These are phyloP conservation scores for Penicillium decumbens DNA, from an alignment of 2,329 filamentous ascomycete genomes.

Conservation along the genomic window DNA sequence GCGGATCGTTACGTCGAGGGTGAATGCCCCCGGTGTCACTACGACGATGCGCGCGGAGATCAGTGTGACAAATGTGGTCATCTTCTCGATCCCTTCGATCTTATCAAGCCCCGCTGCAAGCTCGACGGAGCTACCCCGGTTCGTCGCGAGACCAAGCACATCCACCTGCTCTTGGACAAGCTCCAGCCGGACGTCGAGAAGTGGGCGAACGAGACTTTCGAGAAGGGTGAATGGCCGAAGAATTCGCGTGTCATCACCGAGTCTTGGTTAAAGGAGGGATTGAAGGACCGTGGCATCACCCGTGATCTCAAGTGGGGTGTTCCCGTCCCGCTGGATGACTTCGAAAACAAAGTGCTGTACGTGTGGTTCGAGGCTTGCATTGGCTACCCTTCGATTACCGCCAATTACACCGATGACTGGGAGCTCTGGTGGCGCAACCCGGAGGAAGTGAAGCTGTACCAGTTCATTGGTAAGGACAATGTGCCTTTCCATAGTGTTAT, in stretches of 20 bases:
- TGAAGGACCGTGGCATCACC: constrained; percentile 84
- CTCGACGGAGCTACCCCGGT: constrained; percentile 79
- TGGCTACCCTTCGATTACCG: constrained; percentile 92
- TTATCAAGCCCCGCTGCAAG: constrained; percentile 87
- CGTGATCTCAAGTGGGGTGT: constrained; percentile 89
- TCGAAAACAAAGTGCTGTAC: constrained; percentile 78
- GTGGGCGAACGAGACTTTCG: constrained; percentile 71
- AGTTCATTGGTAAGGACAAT: constrained; percentile 94
- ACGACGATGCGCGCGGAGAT: constrained; percentile 66
- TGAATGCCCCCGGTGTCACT: constrained; percentile 50
- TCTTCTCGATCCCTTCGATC: constrained; percentile 66
- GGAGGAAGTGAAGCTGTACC: constrained; percentile 80
- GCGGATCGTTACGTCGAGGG: constrained; percentile 66
- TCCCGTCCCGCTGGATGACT: constrained; percentile 56
- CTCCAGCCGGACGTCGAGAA: constrained; percentile 70
- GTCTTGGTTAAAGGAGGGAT: constrained; percentile 61
- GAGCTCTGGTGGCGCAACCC: constrained; percentile 93
- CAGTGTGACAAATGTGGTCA: constrained; percentile 72
- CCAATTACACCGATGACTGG: constrained; percentile 82
- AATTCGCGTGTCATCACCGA: constrained; percentile 45
- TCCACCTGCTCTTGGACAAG: constrained; percentile 82
- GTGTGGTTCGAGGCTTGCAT: constrained; percentile 93
- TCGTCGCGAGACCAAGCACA: constrained; percentile 77
- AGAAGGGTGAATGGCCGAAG: constrained; percentile 56
- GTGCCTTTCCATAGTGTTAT: constrained; percentile 85